Evolutionary conservation across 495 filamentous ascomycete species (phyloP), one percentile per base, ranked within the genome.

Genomic region (Neurospora africana): DNA sequence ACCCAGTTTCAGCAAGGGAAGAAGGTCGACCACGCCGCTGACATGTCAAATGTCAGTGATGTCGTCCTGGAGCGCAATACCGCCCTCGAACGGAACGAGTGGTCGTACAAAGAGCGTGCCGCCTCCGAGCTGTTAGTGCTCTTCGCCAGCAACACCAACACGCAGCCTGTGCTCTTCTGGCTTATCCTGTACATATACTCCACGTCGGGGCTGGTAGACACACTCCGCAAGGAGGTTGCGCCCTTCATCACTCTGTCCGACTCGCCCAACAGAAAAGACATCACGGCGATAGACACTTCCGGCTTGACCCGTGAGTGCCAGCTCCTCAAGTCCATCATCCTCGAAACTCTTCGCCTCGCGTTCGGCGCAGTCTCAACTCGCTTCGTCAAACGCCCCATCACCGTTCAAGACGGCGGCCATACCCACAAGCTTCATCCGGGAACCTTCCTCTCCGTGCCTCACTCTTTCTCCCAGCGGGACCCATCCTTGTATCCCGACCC

Each of bases 351-450:
- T 19, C 70, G 73, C n/a, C 39, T 74, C 1, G 69, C 65, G 11
- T 70, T 70, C 33, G 73, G 70, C n/a, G 27, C 75, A 13, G 69
- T 41, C 6, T 74, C 73, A 4, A 76, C 68, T 68, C 74, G 70
- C 23, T 72, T 68, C 65, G 74, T 75, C 30, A 44, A 41, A 58
- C 7, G 35, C 4, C 70, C 27, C 33, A 70, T 68, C 37, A 72
- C 41, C 13, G 19, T 72, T 19, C 30, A 65, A 23, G 72, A 71
- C 36, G 72, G 72, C 30, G 37, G 36, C 19, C 39, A 44, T 23
- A 38, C 27, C 0, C 72, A 74, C 41, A 5, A 74, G 23, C 69
- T 74, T 10, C 27, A 68, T 30, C 43, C 69, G 2, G 69, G 72
- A 13, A 74, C 41, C 17, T 74, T 68, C 53, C 19, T 74, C 0